Base-by-base conservation (phyloP, 257 asterid species). In the Primulina huaijiensis region DNA sequence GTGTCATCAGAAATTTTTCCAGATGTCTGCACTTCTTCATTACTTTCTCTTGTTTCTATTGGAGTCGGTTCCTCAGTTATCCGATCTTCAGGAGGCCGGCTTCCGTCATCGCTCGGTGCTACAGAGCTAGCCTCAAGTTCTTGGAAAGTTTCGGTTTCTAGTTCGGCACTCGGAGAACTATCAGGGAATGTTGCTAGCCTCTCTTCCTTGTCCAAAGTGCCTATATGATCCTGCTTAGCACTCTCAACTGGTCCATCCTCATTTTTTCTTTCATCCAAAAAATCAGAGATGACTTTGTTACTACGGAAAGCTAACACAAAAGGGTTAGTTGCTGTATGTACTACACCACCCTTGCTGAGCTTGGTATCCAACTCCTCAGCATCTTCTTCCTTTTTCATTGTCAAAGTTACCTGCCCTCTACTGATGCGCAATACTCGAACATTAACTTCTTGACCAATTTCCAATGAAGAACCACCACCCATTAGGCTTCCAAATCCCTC, bases 311-410 rank as follows among this genome's bases (percentile, higher is more conserved):
- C 97, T 64, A 86, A 74, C 65, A 83, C 80, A 79, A 94, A 94
- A 70, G 99, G 97, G 77, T 94, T 94, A 17, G 92, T 89, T 23
- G 96, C 93, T 12, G 78, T 63, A 79, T 89, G 88, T 20, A 84
- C 80, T 71, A 75, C 87, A 63, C 95, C 86, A 63, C 95, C 92
- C 79, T 73, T 85, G 34, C 17, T 78, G 61, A 89, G 82, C 82
- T 80, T 80, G 27, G 81, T 53, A 69, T 91, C 97, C 83, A 87
- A 78, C 75, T 80, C 79, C 60, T 63, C 82, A 74, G 27, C 82
- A 55, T 76, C 89, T 75, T 79, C 96, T 27, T 85, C 95, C 76
- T 82, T 85, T 84, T 94, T 94, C 97, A 89, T 94, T 19, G 99
- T 94, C 76, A 94, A 78, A 7, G 97, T 92, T 60, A 85, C 85